Evolutionary conservation across 176 grass and related monocot genomes (phyloP).

Genomic region (Areca catechu): DNA sequence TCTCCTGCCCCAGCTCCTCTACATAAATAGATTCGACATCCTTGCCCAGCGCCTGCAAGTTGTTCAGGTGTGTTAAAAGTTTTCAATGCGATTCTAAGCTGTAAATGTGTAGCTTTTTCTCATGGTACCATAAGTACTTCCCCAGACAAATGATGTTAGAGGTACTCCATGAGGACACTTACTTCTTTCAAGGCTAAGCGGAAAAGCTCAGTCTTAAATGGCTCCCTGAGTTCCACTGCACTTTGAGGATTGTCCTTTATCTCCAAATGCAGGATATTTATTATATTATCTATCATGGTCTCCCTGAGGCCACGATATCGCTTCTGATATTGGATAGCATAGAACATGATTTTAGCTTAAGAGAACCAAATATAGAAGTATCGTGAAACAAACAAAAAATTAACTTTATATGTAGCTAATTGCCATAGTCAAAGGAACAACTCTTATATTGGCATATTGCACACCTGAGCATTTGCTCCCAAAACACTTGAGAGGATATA

Average conservation of each 20-base stretch:
- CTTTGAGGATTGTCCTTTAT: constrained; percentile 34
- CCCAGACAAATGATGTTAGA: no score
- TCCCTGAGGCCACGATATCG: constrained; percentile 42
- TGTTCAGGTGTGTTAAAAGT: neutral
- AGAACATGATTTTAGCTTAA: no score
- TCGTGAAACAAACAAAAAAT: no score
- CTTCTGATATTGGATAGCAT: constrained; percentile 36
- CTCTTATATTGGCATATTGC: neutral
- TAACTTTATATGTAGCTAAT: no score
- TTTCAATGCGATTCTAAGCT: no score
- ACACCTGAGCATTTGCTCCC: constrained; percentile 65
- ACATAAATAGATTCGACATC: constrained; percentile 57
- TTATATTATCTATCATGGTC: constrained; percentile 45
- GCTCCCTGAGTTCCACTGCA: constrained; percentile 48
- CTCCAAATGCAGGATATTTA: constrained; percentile 26
- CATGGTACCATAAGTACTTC: no score
- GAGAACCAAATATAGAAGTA: no score
- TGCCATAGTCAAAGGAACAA: no score
- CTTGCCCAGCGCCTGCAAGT: constrained; percentile 45
- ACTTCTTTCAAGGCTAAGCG: constrained; percentile 61
- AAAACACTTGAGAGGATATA: constrained; percentile 53
- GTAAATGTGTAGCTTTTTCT: no score
- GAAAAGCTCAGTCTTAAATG: constrained; percentile 67
- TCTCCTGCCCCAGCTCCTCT: constrained; percentile 49
- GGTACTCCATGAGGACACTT: neutral